Evolutionary conservation across 345 rosid species (phyloP).

Genomic region (Eucalyptus regnans): DNA sequence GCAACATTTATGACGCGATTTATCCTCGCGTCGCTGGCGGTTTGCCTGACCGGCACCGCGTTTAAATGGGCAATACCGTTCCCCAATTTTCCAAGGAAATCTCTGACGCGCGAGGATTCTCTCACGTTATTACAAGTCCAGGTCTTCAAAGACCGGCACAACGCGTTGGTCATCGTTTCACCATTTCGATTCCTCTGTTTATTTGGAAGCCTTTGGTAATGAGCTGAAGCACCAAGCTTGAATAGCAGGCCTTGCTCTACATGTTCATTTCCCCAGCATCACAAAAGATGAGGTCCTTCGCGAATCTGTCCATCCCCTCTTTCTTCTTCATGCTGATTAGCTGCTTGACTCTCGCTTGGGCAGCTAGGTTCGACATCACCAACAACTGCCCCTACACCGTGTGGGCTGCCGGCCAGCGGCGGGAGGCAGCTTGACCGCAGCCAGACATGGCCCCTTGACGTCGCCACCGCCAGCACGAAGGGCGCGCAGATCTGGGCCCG

Average conservation of each 20-base stretch:
- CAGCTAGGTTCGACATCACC: neutral
- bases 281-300: neutral
- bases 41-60: neutral
- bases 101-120: neutral
- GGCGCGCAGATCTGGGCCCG: slow-evolving; percentile 7
- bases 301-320: neutral
- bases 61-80: neutral
- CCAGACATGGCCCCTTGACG: slow-evolving; percentile 6
- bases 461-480: neutral
- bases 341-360: neutral
- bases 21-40: neutral
- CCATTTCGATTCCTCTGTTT: neutral
- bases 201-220: neutral
- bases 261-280: neutral
- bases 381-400: slow-evolving; percentile 16
- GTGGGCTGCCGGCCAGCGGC: slow-evolving; percentile 4
- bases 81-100: neutral
- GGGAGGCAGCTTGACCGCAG: slow-evolving; percentile 1
- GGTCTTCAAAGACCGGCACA: neutral
- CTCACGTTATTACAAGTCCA: neutral
- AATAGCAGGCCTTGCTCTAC: neutral
- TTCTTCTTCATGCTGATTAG: neutral
- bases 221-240: neutral
- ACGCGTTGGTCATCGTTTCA: neutral
- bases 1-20: neutral